Percentiles rank a stretch among this genome's conserved stretches.
Evolutionary conservation across 352 stramenopile species (phyloP).

Genomic region (Pythium dissimile): DNA sequence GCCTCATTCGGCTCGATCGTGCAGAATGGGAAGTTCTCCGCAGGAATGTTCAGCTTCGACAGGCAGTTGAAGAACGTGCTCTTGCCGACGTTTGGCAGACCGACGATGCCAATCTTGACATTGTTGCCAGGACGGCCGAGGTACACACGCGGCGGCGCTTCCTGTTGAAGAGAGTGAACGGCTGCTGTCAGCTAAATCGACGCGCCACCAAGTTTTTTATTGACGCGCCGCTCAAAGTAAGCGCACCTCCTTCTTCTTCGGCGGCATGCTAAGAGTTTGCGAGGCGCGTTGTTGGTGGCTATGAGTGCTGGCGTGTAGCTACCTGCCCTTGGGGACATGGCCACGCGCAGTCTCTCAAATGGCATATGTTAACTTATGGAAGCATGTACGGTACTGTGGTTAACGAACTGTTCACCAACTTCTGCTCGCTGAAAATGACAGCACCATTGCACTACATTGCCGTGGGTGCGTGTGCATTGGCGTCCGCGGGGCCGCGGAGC

Average conservation of each 20-base stretch:
- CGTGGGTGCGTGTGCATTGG: conserved; percentile 30
- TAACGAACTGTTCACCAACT: background rate
- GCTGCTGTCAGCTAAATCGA: no score
- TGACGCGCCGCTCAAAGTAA: no score
- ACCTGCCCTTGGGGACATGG: background rate
- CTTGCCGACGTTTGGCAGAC: conserved; percentile 99
- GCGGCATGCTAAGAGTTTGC: conserved; percentile 60
- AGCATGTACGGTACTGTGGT: conserved; percentile 9
- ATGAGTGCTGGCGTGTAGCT: background rate
- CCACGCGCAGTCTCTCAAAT: background rate
- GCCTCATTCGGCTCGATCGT: conserved; percentile 99
- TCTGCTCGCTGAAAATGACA: background rate
- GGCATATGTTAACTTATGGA: conserved; percentile 5
- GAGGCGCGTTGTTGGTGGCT: background rate
- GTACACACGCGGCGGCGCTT: conserved; percentile 56
- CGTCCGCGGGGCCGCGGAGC: conserved; percentile 33
- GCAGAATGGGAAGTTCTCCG: conserved; percentile 96
- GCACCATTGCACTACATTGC: conserved; percentile 10
- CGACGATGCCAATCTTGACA: conserved; percentile 98
- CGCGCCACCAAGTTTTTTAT: no score
- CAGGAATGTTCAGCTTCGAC: conserved; percentile 90
- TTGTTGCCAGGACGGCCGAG: conserved; percentile 89
- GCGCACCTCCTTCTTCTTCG: conserved; percentile 83
- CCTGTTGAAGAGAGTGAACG: conserved; percentile 11
- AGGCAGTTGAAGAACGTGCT: conserved; percentile 99